Conservation (phyloP, 345 rosid genomes). For the Eutrema yunnanense region DNA sequence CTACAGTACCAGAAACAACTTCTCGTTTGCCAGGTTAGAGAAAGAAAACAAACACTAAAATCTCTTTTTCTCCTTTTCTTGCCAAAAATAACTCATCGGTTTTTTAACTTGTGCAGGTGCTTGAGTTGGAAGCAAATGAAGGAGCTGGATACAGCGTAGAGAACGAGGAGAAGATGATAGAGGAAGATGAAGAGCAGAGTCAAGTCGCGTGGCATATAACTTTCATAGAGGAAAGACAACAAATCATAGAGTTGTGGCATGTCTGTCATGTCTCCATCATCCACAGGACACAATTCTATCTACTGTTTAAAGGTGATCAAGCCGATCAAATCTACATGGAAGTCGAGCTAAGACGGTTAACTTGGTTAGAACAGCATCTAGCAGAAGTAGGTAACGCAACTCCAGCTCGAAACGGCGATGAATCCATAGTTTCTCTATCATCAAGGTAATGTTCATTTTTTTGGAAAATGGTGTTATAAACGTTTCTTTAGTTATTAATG, state of each 20-base stretch:
- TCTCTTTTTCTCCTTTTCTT: neutral
- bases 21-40: constrained; percentile 93
- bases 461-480: too few species aligned
- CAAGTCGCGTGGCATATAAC: constrained; percentile 80
- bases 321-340: constrained; percentile 98
- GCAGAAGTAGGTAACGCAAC: constrained; percentile 85
- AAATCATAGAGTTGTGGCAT: constrained; percentile 93
- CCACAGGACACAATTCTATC: constrained; percentile 91
- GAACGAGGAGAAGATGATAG: constrained; percentile 45
- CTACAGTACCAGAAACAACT: constrained; percentile 98
- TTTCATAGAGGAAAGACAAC: constrained; percentile 84
- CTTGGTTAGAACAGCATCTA: constrained; percentile 93
- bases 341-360: constrained; percentile 93
- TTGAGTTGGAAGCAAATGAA: constrained; percentile 95
- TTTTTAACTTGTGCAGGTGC: constrained; percentile 48
- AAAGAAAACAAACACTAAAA: neutral
- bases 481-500: too few species aligned
- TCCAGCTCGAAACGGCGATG: constrained; percentile 70
- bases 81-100: neutral
- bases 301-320: constrained; percentile 88
- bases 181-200: constrained; percentile 50
- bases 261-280: constrained; percentile 78
- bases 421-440: constrained; percentile 61
- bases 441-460: constrained; percentile 43
- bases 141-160: constrained; percentile 72